Percentiles rank a stretch among this genome's conserved stretches.
These are phyloP conservation scores for Karstenula rhodostoma DNA, from an alignment of 2,329 filamentous ascomycete genomes.

Conservation along the genomic window DNA sequence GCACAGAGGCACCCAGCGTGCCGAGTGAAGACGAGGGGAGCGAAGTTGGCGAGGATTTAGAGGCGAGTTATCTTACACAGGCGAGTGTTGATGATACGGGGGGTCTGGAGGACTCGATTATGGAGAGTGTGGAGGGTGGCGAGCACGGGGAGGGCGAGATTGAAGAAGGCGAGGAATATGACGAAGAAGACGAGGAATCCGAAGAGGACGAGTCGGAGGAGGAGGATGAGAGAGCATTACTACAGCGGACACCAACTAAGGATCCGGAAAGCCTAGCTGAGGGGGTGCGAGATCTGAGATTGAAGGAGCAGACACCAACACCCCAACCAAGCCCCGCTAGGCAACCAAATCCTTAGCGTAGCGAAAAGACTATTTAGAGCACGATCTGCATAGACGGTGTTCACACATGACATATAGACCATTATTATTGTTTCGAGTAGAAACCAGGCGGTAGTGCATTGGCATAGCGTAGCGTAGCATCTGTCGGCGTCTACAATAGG, in stretches of 20 bases:
- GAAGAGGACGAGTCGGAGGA: slow-evolving; percentile 19
- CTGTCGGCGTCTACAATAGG: neutral
- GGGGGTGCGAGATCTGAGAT: slow-evolving; percentile 22
- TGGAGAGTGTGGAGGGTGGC: slow-evolving; percentile 59
- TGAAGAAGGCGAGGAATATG: slow-evolving; percentile 27
- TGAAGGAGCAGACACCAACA: slow-evolving; percentile 33
- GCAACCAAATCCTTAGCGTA: neutral
- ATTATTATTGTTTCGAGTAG: neutral
- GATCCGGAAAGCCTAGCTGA: slow-evolving; percentile 21
- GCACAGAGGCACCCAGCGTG: slow-evolving; percentile 30
- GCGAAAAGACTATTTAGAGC: neutral
- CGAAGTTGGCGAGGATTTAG: slow-evolving; percentile 56
- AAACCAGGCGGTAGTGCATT: neutral
- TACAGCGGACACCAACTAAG: slow-evolving; percentile 14
- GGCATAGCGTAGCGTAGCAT: neutral
- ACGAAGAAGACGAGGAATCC: slow-evolving; percentile 1
- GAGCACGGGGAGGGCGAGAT: slow-evolving; percentile 27
- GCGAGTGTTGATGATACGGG: slow-evolving; percentile 57
- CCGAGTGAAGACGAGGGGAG: slow-evolving; percentile 59
- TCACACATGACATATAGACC: neutral
- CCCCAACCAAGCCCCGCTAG: slow-evolving; percentile 23
- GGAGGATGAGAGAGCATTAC: neutral
- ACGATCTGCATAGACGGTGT: neutral
- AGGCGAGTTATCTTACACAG: slow-evolving; percentile 66
- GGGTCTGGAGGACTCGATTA: slow-evolving; percentile 56